Evolutionary conservation across 2,329 filamentous ascomycete species (phyloP).

Genomic region (Immersiporthe knoxdaviesiana): DNA sequence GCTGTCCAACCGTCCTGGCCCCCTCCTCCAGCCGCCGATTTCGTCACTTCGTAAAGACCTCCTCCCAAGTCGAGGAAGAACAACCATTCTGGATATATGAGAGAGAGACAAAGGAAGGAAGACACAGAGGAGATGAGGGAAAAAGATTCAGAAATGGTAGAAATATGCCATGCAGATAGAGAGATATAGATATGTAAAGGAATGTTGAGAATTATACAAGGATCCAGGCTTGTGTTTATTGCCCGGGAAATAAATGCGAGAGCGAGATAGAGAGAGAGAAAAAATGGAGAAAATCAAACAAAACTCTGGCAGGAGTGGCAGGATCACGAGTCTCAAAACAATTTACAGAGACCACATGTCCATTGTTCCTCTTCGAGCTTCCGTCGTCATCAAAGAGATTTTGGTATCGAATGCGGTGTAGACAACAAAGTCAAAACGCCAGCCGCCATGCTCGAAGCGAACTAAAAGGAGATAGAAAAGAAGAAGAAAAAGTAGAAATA

Average conservation of each 20-base stretch:
- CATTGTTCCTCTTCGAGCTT: not conserved
- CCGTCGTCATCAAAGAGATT: slow-evolving; percentile 22
- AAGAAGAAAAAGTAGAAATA: slow-evolving; percentile 15
- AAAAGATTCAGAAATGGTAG: not conserved
- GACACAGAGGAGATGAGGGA: not conserved
- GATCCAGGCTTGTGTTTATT: slow-evolving; percentile 11
- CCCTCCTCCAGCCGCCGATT: slow-evolving; percentile 1
- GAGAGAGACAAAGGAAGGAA: not conserved
- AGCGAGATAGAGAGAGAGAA: not conserved
- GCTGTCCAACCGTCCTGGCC: not conserved
- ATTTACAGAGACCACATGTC: slow-evolving; percentile 1
- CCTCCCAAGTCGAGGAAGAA: not conserved
- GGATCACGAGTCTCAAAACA: slow-evolving; percentile 3
- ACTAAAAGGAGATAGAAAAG: slow-evolving; percentile 13
- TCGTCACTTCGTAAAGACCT: slow-evolving; percentile 10
- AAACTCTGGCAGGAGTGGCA: slow-evolving; percentile 2
- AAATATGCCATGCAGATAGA: not conserved
- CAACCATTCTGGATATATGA: not conserved
- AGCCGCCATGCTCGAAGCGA: slow-evolving; percentile 39
- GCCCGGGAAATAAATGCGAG: not conserved
- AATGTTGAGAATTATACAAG: slow-evolving; percentile 20
- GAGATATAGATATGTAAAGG: slow-evolving; percentile 3
- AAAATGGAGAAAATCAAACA: not conserved
- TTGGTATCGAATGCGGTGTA: slow-evolving; percentile 33
- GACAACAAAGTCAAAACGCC: slow-evolving; percentile 38